phyloP scores from a whole-genome alignment of 2,329 filamentous ascomycete species.

The Furcasterigmium sp. region DNA sequence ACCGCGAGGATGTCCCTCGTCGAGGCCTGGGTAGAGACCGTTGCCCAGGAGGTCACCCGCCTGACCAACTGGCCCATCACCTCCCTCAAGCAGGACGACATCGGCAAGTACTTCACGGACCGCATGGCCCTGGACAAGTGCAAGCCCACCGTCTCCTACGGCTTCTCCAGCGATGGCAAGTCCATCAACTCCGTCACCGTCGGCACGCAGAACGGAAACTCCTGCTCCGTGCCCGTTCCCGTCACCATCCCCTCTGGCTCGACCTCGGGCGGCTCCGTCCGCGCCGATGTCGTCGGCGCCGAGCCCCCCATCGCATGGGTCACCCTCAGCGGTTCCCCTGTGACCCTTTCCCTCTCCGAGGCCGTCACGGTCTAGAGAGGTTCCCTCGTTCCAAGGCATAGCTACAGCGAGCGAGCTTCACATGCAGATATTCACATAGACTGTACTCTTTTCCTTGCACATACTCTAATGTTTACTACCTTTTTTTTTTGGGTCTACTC shows the following conservation, averaged over 20 bases:
- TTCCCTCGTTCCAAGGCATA: no score
- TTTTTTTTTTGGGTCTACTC: no score
- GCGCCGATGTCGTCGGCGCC: conserved; percentile 44
- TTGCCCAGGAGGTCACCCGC: conserved; percentile 47
- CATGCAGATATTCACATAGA: no score
- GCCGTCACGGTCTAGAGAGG: neutral
- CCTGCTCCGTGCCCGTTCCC: conserved; percentile 45
- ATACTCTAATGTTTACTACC: no score
- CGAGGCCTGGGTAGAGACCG: conserved; percentile 52
- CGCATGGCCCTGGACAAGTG: conserved; percentile 49
- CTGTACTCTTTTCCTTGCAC: no score
- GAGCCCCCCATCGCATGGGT: conserved; percentile 49
- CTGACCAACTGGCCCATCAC: conserved; percentile 29
- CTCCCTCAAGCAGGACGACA: conserved; percentile 35
- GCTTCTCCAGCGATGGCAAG: conserved; percentile 31
- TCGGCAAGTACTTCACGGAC: conserved; percentile 43
- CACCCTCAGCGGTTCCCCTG: conserved; percentile 34
- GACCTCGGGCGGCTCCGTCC: conserved; percentile 30
- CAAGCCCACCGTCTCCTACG: conserved; percentile 42
- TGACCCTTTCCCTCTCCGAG: conserved; percentile 13
- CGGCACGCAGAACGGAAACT: conserved; percentile 37
- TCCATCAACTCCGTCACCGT: conserved; percentile 46
- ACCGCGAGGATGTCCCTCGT: conserved; percentile 43
- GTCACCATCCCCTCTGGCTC: conserved; percentile 47
- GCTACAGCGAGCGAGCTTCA: no score